phyloP scores from a whole-genome alignment of 2,329 filamentous ascomycete species.

The Hyphodiscus sp. region DNA sequence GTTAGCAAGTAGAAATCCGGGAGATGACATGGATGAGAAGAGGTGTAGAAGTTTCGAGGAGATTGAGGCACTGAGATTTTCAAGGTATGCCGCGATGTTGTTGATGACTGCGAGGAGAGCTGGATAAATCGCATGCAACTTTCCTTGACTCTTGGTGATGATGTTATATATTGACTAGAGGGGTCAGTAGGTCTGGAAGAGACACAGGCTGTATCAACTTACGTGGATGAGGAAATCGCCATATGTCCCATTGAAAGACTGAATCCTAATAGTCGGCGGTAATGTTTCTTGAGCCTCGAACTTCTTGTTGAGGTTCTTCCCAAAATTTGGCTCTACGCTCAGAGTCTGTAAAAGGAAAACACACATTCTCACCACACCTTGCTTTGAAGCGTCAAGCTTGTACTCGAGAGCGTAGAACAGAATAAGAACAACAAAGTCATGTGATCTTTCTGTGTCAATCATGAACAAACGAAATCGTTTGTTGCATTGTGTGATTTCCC shows the following conservation, averaged over 20 bases:
- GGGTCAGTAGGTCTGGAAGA: background rate
- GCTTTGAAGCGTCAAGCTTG: slow-evolving; percentile 77
- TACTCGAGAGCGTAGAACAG: slow-evolving; percentile 91
- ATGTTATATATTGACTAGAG: slow-evolving; percentile 78
- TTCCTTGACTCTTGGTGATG: slow-evolving; percentile 86
- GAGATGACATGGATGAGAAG: slow-evolving; percentile 87
- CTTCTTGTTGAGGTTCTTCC: slow-evolving; percentile 77
- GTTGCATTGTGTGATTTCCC: slow-evolving; percentile 96
- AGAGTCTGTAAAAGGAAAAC: slow-evolving; percentile 94
- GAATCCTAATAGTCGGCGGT: slow-evolving; percentile 72
- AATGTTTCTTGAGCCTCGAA: slow-evolving; percentile 88
- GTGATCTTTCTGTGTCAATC: slow-evolving; percentile 86
- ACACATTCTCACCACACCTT: slow-evolving; percentile 93
- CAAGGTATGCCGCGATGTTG: slow-evolving; percentile 81
- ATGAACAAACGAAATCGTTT: slow-evolving; percentile 95
- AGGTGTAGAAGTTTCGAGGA: slow-evolving; percentile 81
- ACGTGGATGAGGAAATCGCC: slow-evolving; percentile 90
- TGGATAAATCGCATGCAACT: slow-evolving; percentile 84
- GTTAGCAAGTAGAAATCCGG: slow-evolving; percentile 85
- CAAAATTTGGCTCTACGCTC: slow-evolving; percentile 88
- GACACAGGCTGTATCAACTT: slow-evolving; percentile 31
- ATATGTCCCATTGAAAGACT: slow-evolving; percentile 82
- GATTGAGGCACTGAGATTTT: slow-evolving; percentile 66
- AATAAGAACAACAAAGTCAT: slow-evolving; percentile 87
- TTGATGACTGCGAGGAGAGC: slow-evolving; percentile 88